Percentiles rank a stretch among this genome's conserved stretches.
phyloP scores from a whole-genome alignment of 192 early-diverging fungal species.

The Coemansia sp. region DNA sequence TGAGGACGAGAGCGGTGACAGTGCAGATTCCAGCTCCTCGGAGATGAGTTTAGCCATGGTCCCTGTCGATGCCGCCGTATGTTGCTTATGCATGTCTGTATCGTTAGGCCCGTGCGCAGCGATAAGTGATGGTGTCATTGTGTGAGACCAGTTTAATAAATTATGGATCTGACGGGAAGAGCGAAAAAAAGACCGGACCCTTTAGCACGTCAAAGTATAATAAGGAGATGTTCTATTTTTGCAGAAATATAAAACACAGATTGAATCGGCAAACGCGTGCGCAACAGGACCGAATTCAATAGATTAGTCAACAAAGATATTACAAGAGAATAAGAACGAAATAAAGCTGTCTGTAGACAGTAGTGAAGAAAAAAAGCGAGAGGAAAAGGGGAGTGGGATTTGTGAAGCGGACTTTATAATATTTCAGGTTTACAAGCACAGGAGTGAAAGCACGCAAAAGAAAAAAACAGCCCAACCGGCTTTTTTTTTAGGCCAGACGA shows the following conservation, averaged over 20 bases:
- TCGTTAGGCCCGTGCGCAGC: neutral
- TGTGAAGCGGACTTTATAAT: constrained; percentile 1
- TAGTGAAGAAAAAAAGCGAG: neutral
- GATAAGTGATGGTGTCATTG: constrained; percentile 16
- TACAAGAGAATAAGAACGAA: neutral
- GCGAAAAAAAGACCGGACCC: neutral
- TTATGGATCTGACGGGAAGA: neutral
- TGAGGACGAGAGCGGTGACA: constrained; percentile 52
- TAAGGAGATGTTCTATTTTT: too few species aligned
- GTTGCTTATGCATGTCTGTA: constrained; percentile 8
- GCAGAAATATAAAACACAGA: neutral
- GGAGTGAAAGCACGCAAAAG: neutral
- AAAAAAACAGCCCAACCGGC: neutral
- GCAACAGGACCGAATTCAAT: neutral
- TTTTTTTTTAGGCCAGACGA: neutral
- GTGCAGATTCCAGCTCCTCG: constrained; percentile 29
- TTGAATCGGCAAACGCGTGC: too few species aligned
- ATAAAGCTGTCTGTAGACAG: constrained; percentile 3
- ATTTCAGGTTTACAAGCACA: neutral
- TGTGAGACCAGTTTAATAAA: neutral
- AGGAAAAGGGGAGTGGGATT: neutral
- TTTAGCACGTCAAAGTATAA: too few species aligned
- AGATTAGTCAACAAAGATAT: neutral
- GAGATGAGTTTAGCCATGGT: constrained; percentile 12
- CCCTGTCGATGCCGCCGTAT: neutral